A percentile compares a stretch with the other conserved stretches of the same genome.
These are phyloP conservation scores for Metrosideros polymorpha DNA, from an alignment of 441 rosid genomes.

Conservation along the genomic window DNA sequence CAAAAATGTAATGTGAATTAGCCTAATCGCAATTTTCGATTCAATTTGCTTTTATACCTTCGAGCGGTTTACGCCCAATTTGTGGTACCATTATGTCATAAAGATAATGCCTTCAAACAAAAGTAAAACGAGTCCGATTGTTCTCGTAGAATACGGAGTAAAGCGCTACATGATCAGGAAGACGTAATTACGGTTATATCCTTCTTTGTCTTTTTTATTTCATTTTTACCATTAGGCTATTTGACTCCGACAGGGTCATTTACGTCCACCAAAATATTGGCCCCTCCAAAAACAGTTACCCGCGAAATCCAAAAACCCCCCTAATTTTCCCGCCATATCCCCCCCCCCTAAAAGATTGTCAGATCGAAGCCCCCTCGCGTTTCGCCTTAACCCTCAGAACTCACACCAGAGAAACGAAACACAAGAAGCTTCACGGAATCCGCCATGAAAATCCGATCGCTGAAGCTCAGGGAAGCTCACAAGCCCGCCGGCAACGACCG, in stretches of 20 bases:
- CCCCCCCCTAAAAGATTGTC: not conserved
- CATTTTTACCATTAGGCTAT: not conserved
- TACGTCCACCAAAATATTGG: not conserved
- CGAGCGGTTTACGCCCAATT: not conserved
- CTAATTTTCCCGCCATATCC: conserved; percentile 15
- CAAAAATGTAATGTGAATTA: not conserved
- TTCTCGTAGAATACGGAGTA: not conserved
- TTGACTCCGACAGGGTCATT: not conserved
- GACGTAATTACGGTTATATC: not conserved
- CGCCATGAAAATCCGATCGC: conserved; percentile 67
- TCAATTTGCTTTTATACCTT: not conserved
- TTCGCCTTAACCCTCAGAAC: not conserved
- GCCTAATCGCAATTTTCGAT: not conserved
- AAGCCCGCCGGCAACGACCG: conserved; percentile 24
- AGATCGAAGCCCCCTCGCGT: not conserved
- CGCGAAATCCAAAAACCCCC: conserved; percentile 24
- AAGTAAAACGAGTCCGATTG: not conserved
- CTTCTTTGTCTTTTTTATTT: not conserved
- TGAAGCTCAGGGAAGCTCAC: conserved; percentile 87
- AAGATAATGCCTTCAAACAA: not conserved
- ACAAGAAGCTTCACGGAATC: not conserved
- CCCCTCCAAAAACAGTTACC: not conserved
- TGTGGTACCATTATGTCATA: not conserved
- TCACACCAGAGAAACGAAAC: not conserved
- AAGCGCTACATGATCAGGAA: not conserved